Evolutionary conservation across 352 stramenopile genomes (phyloP).

Genomic region (Pythium sukuiense): DNA sequence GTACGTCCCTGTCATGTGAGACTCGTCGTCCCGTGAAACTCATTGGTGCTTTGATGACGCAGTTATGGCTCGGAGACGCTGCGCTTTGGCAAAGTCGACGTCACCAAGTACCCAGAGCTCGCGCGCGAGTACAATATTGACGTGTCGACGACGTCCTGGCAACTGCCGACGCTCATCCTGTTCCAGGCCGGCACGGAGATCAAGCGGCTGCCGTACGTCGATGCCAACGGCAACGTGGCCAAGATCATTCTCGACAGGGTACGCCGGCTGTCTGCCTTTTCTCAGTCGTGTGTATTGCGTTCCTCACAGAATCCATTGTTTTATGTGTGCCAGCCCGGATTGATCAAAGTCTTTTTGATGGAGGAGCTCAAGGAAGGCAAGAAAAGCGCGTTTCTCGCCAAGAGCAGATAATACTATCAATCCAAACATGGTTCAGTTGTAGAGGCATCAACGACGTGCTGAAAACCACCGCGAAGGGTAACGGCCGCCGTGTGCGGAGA

Average conservation of each 20-base stretch:
- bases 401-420: conserved; percentile 14
- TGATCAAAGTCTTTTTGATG: conserved; percentile 55
- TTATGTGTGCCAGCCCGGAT: conserved; percentile 28
- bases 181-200: conserved; percentile 63
- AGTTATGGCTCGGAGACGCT: conserved; percentile 54
- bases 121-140: conserved; percentile 58
- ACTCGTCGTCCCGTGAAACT: background rate
- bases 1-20: conserved; percentile 21
- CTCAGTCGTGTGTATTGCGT: background rate
- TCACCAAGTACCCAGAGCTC: conserved; percentile 64
- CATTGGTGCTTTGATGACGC: background rate
- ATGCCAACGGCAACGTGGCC: conserved; percentile 49
- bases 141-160: conserved; percentile 61
- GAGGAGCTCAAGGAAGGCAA: conserved; percentile 58
- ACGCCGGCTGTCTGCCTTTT: background rate
- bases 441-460: too few species aligned
- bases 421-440: too few species aligned
- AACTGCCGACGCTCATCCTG: conserved; percentile 73
- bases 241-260: conserved; percentile 68
- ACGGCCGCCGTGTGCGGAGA: too few species aligned
- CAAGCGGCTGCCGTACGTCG: conserved; percentile 56
- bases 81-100: conserved; percentile 66
- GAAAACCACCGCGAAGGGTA: too few species aligned
- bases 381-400: conserved; percentile 36
- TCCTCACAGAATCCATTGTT: background rate